phyloP scores from a whole-genome alignment of 2,329 filamentous ascomycete species.

The Epicoccum nigrum region DNA sequence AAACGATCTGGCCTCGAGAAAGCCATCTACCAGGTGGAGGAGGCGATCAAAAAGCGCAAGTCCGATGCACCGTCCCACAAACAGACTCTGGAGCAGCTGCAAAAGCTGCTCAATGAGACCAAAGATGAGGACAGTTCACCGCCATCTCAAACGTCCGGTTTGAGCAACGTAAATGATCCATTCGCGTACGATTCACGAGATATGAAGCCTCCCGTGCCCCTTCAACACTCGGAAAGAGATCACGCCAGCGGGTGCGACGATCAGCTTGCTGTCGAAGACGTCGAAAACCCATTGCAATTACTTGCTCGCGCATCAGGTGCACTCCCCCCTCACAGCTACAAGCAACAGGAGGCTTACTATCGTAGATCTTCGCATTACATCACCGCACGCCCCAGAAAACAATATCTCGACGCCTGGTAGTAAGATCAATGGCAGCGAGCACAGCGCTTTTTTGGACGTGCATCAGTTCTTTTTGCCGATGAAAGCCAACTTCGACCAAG shows the following conservation, averaged over 20 bases:
- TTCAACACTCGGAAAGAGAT: constrained; percentile 29
- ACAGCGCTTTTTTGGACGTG: constrained; percentile 55
- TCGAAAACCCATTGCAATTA: constrained; percentile 75
- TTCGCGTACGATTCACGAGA: constrained; percentile 4
- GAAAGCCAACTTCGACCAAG: constrained; percentile 67
- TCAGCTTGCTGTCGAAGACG: constrained; percentile 66
- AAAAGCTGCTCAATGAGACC: constrained; percentile 58
- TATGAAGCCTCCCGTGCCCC: constrained; percentile 21
- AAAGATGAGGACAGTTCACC: constrained; percentile 38
- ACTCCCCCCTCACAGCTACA: neutral
- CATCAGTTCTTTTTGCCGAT: constrained; percentile 71
- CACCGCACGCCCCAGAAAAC: constrained; percentile 28
- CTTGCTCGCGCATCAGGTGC: constrained; percentile 69
- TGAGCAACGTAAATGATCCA: constrained; percentile 10
- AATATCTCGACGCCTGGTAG: constrained; percentile 37
- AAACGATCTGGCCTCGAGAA: constrained; percentile 78
- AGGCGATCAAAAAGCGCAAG: constrained; percentile 57
- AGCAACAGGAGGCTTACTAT: neutral
- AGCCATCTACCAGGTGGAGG: constrained; percentile 74
- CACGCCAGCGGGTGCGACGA: constrained; percentile 43
- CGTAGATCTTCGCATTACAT: constrained; percentile 64
- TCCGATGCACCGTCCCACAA: constrained; percentile 30
- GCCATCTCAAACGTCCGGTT: neutral
- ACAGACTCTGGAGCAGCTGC: constrained; percentile 47
- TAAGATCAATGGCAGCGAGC: constrained; percentile 40